These are phyloP conservation scores for Monoraphidium neglectum DNA, from an alignment of 139 green algal species.

Conservation along the genomic window DNA sequence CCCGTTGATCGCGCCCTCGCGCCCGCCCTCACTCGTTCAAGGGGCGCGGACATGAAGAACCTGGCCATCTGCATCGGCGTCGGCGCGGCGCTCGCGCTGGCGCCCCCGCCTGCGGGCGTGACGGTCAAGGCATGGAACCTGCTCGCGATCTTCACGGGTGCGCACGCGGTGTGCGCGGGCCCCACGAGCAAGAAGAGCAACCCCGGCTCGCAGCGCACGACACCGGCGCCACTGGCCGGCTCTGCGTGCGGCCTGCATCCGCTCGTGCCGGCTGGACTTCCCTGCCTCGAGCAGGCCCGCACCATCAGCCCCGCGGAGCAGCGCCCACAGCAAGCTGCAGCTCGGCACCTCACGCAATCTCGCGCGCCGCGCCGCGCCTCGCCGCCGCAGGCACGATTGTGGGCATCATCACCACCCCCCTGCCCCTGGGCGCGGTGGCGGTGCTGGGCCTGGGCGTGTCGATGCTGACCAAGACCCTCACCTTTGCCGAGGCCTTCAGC, in stretches of 20 bases:
- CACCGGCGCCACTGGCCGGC: slow-evolving; percentile 38
- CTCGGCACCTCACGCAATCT: neutral
- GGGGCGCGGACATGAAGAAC: slow-evolving; percentile 85
- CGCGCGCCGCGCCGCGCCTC: neutral
- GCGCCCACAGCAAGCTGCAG: neutral
- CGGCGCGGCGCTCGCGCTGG: slow-evolving; percentile 77
- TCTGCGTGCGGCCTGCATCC: no score
- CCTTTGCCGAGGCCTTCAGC: slow-evolving; percentile 95
- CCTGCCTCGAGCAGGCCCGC: neutral
- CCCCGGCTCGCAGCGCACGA: slow-evolving; percentile 69
- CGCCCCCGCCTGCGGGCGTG: slow-evolving; percentile 83
- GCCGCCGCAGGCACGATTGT: slow-evolving; percentile 68
- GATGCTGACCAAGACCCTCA: slow-evolving; percentile 95
- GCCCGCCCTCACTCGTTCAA: slow-evolving; percentile 46
- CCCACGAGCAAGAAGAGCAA: no score
- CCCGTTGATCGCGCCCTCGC: no score
- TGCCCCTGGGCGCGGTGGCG: slow-evolving; percentile 96
- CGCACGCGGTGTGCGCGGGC: no score
- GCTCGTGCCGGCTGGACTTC: no score
- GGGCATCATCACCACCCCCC: slow-evolving; percentile 94
- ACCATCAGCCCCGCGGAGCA: neutral
- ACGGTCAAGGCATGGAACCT: slow-evolving; percentile 83
- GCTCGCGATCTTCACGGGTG: slow-evolving; percentile 91
- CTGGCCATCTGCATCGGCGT: slow-evolving; percentile 85
- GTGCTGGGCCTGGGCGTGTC: slow-evolving; percentile 93